Conservation (phyloP, 192 early-diverging fungal genomes). For the Haplosporangium gracile region DNA sequence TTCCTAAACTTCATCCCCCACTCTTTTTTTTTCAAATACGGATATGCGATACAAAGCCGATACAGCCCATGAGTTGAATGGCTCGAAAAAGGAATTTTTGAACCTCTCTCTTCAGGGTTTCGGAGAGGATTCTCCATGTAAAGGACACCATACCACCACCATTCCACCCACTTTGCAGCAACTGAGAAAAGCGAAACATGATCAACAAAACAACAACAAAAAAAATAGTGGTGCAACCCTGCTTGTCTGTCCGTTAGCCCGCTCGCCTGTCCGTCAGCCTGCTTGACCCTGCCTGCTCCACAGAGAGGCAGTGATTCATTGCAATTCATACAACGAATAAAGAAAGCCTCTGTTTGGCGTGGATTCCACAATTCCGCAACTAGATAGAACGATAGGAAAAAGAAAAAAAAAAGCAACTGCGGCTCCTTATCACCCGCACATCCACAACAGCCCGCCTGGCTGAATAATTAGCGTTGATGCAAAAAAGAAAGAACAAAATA, state of each 20-base stretch:
- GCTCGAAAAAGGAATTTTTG: constrained; percentile 3
- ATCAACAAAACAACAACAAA: neutral
- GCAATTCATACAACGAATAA: neutral
- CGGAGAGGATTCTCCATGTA: neutral
- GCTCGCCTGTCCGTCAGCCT: no score
- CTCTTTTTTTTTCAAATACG: neutral
- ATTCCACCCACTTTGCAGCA: neutral
- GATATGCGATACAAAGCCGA: neutral
- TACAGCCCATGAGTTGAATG: neutral
- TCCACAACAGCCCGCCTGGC: neutral
- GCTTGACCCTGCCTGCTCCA: neutral
- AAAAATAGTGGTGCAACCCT: neutral
- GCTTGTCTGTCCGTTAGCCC: neutral
- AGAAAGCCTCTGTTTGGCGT: neutral
- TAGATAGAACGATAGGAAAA: no score
- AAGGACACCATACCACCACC: neutral
- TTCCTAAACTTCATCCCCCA: neutral
- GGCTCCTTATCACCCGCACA: neutral
- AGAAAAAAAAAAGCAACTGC: neutral
- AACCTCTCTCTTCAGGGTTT: neutral
- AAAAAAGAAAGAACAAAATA: no score
- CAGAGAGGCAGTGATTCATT: neutral
- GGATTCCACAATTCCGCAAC: neutral
- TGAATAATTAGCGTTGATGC: neutral
- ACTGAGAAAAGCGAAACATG: neutral